These are phyloP conservation scores for Biscutella auriculata DNA, from an alignment of 441 rosid genomes.

Conservation along the genomic window DNA sequence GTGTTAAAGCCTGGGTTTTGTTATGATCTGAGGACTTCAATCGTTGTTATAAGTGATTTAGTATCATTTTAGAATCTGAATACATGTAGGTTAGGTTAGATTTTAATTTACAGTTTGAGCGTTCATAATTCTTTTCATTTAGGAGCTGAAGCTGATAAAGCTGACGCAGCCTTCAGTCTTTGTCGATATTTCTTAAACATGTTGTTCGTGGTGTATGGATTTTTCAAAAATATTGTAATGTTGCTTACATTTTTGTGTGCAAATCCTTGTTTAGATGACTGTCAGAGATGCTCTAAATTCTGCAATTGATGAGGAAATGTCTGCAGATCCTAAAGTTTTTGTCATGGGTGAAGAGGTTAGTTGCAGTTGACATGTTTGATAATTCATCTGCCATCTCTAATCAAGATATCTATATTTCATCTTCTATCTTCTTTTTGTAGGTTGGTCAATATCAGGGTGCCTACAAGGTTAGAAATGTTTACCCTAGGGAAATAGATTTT, in stretches of 20 bases:
- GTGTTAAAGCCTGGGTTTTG: too few species aligned
- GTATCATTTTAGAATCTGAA: not conserved
- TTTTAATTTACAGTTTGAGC: not conserved
- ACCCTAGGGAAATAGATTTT: not conserved
- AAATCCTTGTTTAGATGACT: slow-evolving; percentile 23
- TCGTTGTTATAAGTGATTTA: not conserved
- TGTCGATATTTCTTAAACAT: not conserved
- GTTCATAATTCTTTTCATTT: not conserved
- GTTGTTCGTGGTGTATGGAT: not conserved
- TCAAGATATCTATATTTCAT: not conserved
- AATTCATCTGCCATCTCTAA: not conserved
- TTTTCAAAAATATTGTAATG: not conserved
- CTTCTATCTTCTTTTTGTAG: slow-evolving; percentile 28
- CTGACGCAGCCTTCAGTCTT: not conserved
- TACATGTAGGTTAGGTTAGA: not conserved
- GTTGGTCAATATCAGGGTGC: slow-evolving; percentile 98
- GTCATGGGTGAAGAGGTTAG: slow-evolving; percentile 43
- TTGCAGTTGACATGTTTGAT: slow-evolving; percentile 1
- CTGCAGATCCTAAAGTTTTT: slow-evolving; percentile 39
- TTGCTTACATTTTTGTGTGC: not conserved
- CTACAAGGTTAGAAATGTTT: slow-evolving; percentile 59
- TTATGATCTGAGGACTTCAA: not conserved
- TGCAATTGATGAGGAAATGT: slow-evolving; percentile 42
- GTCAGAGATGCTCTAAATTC: slow-evolving; percentile 34
- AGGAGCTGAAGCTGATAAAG: not conserved